Evolutionary conservation across 148 eudicot genomes (phyloP), one percentile per base, ranked within the genome.

Genomic region (Beta vulgaris): DNA sequence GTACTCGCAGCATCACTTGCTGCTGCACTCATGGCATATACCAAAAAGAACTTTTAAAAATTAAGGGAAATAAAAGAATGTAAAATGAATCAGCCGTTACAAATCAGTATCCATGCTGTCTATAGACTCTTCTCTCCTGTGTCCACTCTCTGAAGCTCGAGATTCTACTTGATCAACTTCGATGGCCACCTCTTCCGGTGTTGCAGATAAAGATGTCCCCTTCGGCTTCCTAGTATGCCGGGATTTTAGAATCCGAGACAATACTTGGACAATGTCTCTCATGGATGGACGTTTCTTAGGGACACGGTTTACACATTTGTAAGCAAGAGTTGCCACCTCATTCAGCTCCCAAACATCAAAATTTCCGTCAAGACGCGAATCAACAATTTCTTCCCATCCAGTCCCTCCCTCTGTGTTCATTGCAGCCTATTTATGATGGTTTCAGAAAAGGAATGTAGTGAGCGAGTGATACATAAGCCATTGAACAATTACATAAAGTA

Each of bases 371-470:
- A 95, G 90, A 48, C 88, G 88, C 53, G 93, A 82, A 82, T 95
- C 98, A 16, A 73, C 84, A 11, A 95, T 85, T 72, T 95, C 98
- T 68, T 95, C 98, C 98, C 98, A 95, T 28, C 96, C 98, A 0
- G 82, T 78, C 79, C 91, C 92, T 79, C 91, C 98, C 68, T 88
- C 97, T 0, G 87, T 78, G 51, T 83, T 90, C 91, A 95, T 89
- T 54, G 98, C 93, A 31, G 98, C 98, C 98, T 95, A 62, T 78
- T 29, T 54, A 76, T 60, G 40, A 75, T 39, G n/a, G 79, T 5
- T 32, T 39, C 67, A 7, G 76, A 23, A 75, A 36, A 42, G 35
- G 28, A 39, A n/a, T 26, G 37, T 36, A n/a, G 11, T 69, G 23
- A 69, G 60, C 23, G 2, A 32, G 10, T 32, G n/a, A 31, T 40